phyloP scores from a whole-genome alignment of 257 asterid genomes.

The Solanum sitiens region DNA sequence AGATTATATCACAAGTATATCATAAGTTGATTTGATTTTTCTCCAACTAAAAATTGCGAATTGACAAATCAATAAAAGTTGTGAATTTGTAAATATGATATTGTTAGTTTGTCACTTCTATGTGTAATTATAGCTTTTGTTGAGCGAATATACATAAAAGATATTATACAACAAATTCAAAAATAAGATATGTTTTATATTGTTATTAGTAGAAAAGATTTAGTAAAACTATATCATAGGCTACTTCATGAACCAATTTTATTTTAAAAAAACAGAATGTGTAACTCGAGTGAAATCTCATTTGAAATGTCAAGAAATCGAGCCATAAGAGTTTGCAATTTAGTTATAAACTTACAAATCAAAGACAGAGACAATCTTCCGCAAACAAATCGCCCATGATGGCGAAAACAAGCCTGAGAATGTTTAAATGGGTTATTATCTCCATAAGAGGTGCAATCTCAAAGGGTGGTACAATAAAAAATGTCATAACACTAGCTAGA shows the following conservation, averaged over 20 bases:
- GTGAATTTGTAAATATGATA: not conserved
- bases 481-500: not conserved
- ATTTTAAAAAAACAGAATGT: not conserved
- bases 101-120: not conserved
- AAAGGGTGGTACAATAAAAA: not conserved
- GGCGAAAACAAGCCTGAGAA: not conserved
- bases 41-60: not conserved
- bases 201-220: not conserved
- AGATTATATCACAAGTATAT: not conserved
- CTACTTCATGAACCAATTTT: not conserved
- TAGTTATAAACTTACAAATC: not conserved
- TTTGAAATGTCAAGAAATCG: not conserved
- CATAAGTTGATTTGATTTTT: not conserved
- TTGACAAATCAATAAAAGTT: not conserved
- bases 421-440: not conserved
- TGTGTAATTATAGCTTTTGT: not conserved
- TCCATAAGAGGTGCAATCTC: not conserved
- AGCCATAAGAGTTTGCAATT: not conserved
- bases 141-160: not conserved
- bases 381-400: not conserved
- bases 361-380: not conserved
- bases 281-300: not conserved
- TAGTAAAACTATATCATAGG: not conserved
- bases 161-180: not conserved
- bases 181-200: too few relatives aligned